Percentiles rank a stretch among this genome's conserved stretches.
These are phyloP conservation scores for Nakaseomyces delphensis DNA, from an alignment of 1,139 yeast species.

Conservation along the genomic window DNA sequence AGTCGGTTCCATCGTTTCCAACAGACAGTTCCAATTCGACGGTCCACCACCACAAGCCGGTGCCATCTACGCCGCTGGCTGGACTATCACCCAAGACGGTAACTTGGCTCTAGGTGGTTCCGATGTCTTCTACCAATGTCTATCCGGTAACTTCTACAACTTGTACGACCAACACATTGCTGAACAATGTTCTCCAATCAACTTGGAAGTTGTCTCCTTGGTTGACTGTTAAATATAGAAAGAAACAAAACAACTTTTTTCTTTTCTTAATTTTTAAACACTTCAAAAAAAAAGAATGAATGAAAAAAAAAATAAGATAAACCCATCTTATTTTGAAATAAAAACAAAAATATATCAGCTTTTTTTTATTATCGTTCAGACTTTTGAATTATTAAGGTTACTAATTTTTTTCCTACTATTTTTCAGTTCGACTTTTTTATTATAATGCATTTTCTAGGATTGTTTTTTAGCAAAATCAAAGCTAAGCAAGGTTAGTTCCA, in stretches of 20 bases:
- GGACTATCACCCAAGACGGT: slow-evolving; percentile 61
- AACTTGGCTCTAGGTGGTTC: slow-evolving; percentile 62
- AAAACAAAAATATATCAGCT: too few species aligned
- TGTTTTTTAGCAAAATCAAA: neutral
- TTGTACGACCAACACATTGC: slow-evolving; percentile 65
- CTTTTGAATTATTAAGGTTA: slow-evolving; percentile 3
- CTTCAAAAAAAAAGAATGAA: neutral
- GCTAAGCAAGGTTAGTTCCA: slow-evolving; percentile 1
- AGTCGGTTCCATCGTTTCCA: slow-evolving; percentile 75
- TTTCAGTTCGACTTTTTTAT: slow-evolving; percentile 2
- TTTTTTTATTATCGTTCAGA: too few species aligned
- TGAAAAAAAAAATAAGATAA: neutral
- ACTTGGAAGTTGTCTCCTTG: slow-evolving; percentile 57
- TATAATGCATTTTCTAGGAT: slow-evolving; percentile 4
- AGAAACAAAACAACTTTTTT: neutral
- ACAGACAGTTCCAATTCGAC: slow-evolving; percentile 84
- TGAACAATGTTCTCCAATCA: slow-evolving; percentile 56
- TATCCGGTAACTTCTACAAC: slow-evolving; percentile 78
- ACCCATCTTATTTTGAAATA: too few species aligned
- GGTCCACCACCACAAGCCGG: slow-evolving; percentile 92
- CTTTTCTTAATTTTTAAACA: neutral
- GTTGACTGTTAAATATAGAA: slow-evolving; percentile 43
- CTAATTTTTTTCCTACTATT: neutral
- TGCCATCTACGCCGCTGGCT: slow-evolving; percentile 76
- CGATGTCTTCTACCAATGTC: slow-evolving; percentile 68